Percentiles rank a stretch among this genome's conserved stretches.
Evolutionary conservation across 2,329 filamentous ascomycete genomes (phyloP).

Genomic region (Metarhizium humberi): DNA sequence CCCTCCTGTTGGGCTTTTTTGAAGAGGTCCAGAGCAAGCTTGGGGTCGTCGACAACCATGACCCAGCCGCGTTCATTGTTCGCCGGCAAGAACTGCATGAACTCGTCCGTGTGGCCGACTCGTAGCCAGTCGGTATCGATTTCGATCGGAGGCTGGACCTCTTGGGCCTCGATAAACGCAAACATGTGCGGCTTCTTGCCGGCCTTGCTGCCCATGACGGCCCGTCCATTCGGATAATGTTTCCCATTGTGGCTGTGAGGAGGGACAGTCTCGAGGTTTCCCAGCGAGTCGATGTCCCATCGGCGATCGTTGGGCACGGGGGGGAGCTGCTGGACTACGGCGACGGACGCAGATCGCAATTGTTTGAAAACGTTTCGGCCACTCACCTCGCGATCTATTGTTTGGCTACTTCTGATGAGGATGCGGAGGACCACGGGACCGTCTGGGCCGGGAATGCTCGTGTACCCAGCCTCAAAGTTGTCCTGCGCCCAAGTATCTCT

Average conservation of each 20-base stretch:
- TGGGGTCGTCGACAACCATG: constrained; percentile 14
- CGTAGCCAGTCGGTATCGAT: constrained; percentile 19
- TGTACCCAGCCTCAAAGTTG: constrained; percentile 28
- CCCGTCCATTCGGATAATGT: constrained; percentile 13
- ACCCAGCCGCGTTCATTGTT: constrained; percentile 16
- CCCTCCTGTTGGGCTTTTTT: constrained; percentile 12
- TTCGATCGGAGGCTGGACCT: constrained; percentile 22
- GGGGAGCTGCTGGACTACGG: constrained; percentile 19
- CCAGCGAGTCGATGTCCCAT: constrained; percentile 12
- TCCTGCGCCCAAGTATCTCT: constrained; percentile 29
- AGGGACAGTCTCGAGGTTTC: constrained; percentile 30
- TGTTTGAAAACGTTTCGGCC: constrained; percentile 24
- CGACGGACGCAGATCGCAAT: constrained; percentile 18
- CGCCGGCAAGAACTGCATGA: constrained; percentile 19
- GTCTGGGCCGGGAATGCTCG: constrained; percentile 27
- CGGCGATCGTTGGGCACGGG: neutral
- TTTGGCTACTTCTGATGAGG: constrained; percentile 16
- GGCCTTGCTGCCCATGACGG: constrained; percentile 10
- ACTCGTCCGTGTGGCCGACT: constrained; percentile 18
- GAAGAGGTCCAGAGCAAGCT: constrained; percentile 15
- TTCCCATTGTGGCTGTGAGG: constrained; percentile 15
- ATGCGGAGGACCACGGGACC: constrained; percentile 15
- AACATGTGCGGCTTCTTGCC: constrained; percentile 11
- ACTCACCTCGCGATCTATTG: constrained; percentile 8
- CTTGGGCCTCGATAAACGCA: constrained; percentile 21